Percentiles rank a stretch among this genome's conserved stretches.
Conservation (phyloP, 2,329 filamentous ascomycete genomes). For the Ceratocystis papillata region DNA sequence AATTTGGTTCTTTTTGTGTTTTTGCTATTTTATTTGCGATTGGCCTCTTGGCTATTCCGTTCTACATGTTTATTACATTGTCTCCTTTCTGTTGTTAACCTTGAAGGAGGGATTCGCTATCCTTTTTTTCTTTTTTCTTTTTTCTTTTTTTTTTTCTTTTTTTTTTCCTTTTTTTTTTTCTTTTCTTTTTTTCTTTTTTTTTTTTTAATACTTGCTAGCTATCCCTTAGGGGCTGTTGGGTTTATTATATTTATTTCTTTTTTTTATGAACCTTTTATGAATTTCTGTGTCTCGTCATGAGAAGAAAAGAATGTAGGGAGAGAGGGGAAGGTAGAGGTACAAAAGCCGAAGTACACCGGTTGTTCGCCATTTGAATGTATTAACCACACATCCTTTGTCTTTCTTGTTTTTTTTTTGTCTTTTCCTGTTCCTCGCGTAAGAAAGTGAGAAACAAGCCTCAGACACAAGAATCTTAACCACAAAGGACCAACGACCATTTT, state of each 20-base stretch:
- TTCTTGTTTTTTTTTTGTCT: neutral
- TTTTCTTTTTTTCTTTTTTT: constrained; percentile 7
- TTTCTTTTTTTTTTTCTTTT: neutral
- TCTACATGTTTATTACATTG: too few species aligned
- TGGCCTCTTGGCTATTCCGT: too few species aligned
- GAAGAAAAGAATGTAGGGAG: too few species aligned
- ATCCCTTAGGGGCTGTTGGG: neutral
- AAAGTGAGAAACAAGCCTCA: too few species aligned
- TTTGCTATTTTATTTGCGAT: neutral
- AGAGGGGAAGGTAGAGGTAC: too few species aligned
- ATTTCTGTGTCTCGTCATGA: neutral
- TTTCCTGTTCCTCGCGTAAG: neutral
- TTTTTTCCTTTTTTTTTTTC: constrained; percentile 8
- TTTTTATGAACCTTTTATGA: neutral
- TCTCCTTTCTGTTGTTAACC: too few species aligned
- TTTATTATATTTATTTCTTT: constrained; percentile 11
- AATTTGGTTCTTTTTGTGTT: too few species aligned
- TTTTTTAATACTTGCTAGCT: neutral
- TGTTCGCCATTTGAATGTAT: too few species aligned
- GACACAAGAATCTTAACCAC: too few species aligned
- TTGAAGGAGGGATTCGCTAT: too few species aligned
- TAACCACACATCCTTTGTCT: neutral
- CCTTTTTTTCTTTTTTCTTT: constrained; percentile 4
- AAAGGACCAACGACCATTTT: too few species aligned
- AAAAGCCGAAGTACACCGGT: too few species aligned